Percentiles rank a stretch among this genome's conserved stretches.
Evolutionary conservation across 148 eudicot genomes (phyloP).

Genomic region (Rhododendron mucronatum): DNA sequence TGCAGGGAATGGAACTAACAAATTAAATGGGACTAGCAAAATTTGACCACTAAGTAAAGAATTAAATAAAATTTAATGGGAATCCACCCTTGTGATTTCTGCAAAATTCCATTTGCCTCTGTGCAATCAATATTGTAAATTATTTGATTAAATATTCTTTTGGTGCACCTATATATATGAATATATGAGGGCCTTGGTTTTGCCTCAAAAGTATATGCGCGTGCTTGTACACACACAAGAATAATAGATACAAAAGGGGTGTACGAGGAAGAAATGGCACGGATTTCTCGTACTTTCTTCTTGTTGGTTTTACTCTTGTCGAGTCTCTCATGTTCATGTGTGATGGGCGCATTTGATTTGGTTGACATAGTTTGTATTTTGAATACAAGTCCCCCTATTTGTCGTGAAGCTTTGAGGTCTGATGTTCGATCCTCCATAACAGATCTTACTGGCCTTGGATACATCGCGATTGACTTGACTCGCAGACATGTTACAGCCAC

Average conservation of each 20-base stretch:
- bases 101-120: too few relatives aligned
- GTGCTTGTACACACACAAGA: neutral
- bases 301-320: neutral
- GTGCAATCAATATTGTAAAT: neutral
- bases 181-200: neutral
- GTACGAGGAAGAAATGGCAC: neutral
- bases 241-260: neutral
- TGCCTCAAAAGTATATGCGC: neutral
- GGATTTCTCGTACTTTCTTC: neutral
- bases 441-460: neutral
- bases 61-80: too few relatives aligned
- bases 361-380: neutral
- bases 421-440: neutral
- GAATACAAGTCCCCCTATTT: neutral
- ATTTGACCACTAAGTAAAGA: too few relatives aligned
- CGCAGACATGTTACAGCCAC: neutral
- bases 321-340: neutral
- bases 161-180: neutral
- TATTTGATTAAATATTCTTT: neutral
- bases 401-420: neutral
- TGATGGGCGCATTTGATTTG: neutral
- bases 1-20: too few relatives aligned
- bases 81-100: too few relatives aligned
- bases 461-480: neutral
- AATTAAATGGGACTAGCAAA: too few relatives aligned